Evolutionary conservation across 2,329 filamentous ascomycete genomes (phyloP).

Genomic region (Rutstroemia sp.): DNA sequence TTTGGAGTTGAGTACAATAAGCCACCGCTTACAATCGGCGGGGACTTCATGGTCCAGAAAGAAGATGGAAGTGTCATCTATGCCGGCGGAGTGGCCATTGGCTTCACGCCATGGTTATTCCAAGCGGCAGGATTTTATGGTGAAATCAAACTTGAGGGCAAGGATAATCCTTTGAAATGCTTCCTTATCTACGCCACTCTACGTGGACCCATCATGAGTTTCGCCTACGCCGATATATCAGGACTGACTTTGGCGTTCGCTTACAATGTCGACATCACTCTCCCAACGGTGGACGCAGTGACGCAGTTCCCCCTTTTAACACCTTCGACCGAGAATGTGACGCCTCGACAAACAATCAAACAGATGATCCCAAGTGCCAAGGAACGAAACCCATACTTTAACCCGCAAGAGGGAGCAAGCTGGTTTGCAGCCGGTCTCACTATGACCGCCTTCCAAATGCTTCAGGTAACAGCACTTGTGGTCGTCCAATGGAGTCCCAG

Average conservation of each 20-base stretch:
- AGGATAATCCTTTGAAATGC: neutral
- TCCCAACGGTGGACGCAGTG: conserved; percentile 30
- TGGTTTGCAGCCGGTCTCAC: conserved; percentile 35
- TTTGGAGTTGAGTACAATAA: conserved; percentile 29
- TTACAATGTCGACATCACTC: conserved; percentile 31
- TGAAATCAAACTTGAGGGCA: conserved; percentile 1
- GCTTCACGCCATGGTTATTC: conserved; percentile 32
- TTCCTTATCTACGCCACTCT: conserved; percentile 28
- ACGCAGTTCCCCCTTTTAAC: conserved; percentile 30
- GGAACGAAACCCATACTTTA: conserved; percentile 3
- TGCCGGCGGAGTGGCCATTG: conserved; percentile 32
- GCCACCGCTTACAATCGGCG: conserved; percentile 32
- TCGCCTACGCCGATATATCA: conserved; percentile 34
- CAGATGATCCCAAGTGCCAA: neutral
- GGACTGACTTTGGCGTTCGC: conserved; percentile 35
- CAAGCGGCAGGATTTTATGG: conserved; percentile 36
- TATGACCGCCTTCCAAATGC: conserved; percentile 33
- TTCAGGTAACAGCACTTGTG: conserved; percentile 32
- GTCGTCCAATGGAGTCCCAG: conserved; percentile 27
- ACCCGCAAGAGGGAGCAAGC: conserved; percentile 2
- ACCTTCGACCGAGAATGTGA: neutral
- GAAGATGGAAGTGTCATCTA: conserved; percentile 21
- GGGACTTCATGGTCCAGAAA: conserved; percentile 28
- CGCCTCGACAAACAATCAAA: neutral
- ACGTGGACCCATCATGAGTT: conserved; percentile 31